A percentile compares a stretch with the other conserved stretches of the same genome.
phyloP scores from a whole-genome alignment of 2,329 filamentous ascomycete species.

The Aspergillus awamori region DNA sequence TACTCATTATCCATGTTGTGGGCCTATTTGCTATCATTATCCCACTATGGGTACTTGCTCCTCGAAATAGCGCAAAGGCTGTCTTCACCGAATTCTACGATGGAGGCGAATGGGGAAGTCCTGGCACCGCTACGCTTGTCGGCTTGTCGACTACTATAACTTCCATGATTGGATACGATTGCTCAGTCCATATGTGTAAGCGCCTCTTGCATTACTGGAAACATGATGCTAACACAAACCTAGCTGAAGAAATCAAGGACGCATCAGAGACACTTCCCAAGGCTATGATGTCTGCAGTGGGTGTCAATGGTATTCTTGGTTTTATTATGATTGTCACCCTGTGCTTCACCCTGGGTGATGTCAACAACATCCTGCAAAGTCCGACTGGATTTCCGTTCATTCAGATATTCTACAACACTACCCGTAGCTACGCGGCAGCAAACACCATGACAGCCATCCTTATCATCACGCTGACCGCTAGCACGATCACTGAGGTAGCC shows the following conservation, averaged over 20 bases:
- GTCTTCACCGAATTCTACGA: slow-evolving; percentile 48
- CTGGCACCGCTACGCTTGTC: slow-evolving; percentile 44
- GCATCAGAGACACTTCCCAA: slow-evolving; percentile 55
- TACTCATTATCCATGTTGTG: slow-evolving; percentile 47
- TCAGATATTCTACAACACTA: slow-evolving; percentile 58
- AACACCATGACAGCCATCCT: slow-evolving; percentile 56
- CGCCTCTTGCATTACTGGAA: background rate
- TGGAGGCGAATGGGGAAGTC: slow-evolving; percentile 44
- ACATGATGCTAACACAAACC: slow-evolving; percentile 12
- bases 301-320: slow-evolving; percentile 57
- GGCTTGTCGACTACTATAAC: slow-evolving; percentile 46
- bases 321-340: slow-evolving; percentile 61
- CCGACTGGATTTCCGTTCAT: slow-evolving; percentile 62
- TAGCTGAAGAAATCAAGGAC: slow-evolving; percentile 49
- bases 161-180: slow-evolving; percentile 47
- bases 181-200: slow-evolving; percentile 50
- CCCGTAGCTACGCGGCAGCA: slow-evolving; percentile 52
- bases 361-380: slow-evolving; percentile 48
- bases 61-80: slow-evolving; percentile 38
- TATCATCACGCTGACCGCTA: slow-evolving; percentile 53
- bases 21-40: slow-evolving; percentile 50
- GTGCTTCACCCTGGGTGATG: slow-evolving; percentile 57
- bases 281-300: slow-evolving; percentile 53
- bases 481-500: slow-evolving; percentile 58
- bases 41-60: slow-evolving; percentile 46